Conservation (phyloP, 345 rosid species). For the Acer saccharum region DNA sequence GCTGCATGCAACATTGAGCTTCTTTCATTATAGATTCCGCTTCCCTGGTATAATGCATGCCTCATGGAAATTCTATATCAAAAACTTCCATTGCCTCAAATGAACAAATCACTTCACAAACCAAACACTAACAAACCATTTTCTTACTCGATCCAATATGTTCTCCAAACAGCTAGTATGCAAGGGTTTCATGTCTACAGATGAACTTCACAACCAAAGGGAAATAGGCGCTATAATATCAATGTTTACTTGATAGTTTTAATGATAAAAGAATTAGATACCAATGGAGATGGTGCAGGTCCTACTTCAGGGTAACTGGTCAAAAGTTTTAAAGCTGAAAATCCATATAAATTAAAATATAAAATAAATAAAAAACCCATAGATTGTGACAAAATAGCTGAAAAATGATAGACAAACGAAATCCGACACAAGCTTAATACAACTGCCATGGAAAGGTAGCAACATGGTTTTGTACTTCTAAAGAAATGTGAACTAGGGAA, state of each 20-base stretch:
- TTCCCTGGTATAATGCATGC: background rate
- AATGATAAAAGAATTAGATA: background rate
- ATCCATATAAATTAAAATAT: conserved; percentile 9
- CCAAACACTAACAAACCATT: background rate
- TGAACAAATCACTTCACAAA: background rate
- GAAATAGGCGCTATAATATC: background rate
- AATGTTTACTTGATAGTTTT: conserved; percentile 13
- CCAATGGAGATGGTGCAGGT: conserved; percentile 13
- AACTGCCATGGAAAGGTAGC: conserved; percentile 32
- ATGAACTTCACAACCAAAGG: conserved; percentile 9
- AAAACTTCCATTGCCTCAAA: background rate
- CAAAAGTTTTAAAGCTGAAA: conserved; percentile 1
- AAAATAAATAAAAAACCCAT: background rate
- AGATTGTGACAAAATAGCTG: conserved; percentile 2
- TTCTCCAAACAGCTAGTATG: background rate
- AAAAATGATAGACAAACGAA: conserved; percentile 14
- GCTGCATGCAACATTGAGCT: background rate
- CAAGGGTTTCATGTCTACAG: conserved; percentile 7
- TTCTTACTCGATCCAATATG: background rate
- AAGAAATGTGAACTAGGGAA: conserved; percentile 25
- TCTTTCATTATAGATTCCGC: background rate
- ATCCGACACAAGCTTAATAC: conserved; percentile 29
- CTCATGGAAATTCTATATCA: background rate
- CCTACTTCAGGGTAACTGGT: conserved; percentile 18
- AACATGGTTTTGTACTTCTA: conserved; percentile 34